These are phyloP conservation scores for Vitis amurensis DNA, from an alignment of 164 flowering plant genomes.

Conservation along the genomic window DNA sequence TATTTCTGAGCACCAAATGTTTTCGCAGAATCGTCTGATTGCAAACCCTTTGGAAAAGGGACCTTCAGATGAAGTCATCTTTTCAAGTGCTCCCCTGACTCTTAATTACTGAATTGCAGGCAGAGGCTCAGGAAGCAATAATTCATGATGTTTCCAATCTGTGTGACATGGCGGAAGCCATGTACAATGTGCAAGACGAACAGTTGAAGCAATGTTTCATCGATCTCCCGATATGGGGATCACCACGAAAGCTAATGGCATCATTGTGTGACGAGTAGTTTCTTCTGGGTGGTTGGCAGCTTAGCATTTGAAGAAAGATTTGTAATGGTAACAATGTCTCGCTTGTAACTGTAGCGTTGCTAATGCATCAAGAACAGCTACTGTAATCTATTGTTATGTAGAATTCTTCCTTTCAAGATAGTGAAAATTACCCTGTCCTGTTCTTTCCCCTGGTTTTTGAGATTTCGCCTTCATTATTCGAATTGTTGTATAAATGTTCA, in stretches of 20 bases:
- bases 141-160: conserved; percentile 33
- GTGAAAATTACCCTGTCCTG: not conserved
- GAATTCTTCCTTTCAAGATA: not conserved
- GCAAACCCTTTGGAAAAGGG: too few species aligned
- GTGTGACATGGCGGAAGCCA: conserved; percentile 51
- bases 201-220: conserved; percentile 18
- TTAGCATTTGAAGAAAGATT: not conserved
- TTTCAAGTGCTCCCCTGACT: not conserved
- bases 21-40: not conserved
- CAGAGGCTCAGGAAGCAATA: conserved; percentile 45
- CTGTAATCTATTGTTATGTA: conserved; percentile 19
- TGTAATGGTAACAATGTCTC: not conserved
- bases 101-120: conserved; percentile 30
- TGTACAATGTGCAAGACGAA: conserved; percentile 40
- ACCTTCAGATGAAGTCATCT: too few species aligned
- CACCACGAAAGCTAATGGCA: conserved; percentile 48
- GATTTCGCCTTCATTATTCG: too few species aligned
- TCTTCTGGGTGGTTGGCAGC: not conserved
- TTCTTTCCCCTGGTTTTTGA: too few species aligned
- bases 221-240: conserved; percentile 56
- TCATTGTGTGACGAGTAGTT: conserved; percentile 37
- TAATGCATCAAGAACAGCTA: conserved; percentile 6
- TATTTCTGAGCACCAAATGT: not conserved
- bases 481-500: too few species aligned
- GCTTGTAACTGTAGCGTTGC: not conserved